A percentile compares a stretch with the other conserved stretches of the same genome.
These are phyloP conservation scores for Alnus rubra DNA, from an alignment of 306 rosid species.

Conservation along the genomic window DNA sequence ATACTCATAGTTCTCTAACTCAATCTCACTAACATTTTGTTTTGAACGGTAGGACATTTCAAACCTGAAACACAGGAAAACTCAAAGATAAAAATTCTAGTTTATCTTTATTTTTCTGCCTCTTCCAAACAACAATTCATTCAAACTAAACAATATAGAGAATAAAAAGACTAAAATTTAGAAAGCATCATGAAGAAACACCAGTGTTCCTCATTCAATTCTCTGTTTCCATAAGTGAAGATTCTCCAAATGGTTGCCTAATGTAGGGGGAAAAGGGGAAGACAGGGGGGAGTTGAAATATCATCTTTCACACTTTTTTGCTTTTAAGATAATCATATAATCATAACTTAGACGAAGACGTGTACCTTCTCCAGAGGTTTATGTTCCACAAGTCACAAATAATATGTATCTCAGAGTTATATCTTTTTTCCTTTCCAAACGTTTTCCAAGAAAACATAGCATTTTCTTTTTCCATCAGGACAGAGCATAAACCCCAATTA, in stretches of 20 bases:
- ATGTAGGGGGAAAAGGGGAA: neutral
- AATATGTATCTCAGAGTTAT: neutral
- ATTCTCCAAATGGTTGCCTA: neutral
- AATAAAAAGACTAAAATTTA: neutral
- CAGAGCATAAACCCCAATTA: neutral
- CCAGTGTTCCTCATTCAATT: neutral
- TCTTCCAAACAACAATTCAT: neutral
- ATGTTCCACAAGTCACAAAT: neutral
- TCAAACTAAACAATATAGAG: neutral
- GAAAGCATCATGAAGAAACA: neutral
- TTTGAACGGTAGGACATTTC: conserved; percentile 35
- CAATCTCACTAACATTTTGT: conserved; percentile 32
- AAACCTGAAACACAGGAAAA: conserved; percentile 31
- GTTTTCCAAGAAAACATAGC: neutral
- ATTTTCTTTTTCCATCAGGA: neutral
- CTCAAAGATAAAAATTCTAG: neutral
- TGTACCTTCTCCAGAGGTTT: neutral
- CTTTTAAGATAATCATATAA: neutral
- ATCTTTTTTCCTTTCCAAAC: neutral
- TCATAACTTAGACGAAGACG: neutral
- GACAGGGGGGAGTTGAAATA: neutral
- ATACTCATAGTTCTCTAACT: conserved; percentile 34
- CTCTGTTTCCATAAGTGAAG: neutral
- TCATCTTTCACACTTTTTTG: neutral
- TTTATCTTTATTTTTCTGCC: neutral